Base-by-base conservation (phyloP, 139 green algal species). In the Chlamydomonas eustigma region DNA sequence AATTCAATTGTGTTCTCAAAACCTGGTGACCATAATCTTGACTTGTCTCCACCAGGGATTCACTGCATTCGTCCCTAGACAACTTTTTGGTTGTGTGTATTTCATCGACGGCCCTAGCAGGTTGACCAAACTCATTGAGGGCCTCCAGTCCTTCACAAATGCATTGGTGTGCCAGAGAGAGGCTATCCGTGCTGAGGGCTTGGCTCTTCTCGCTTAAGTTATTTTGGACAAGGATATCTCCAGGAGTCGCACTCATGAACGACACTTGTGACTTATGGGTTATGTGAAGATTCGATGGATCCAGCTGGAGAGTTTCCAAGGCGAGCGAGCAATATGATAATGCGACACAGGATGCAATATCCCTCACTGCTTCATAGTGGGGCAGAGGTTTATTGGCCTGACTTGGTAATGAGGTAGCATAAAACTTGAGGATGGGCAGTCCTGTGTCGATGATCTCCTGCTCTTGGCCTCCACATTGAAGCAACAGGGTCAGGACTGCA, bases 301-400 rank as follows among this genome's bases (percentile, higher is more conserved):
- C 34, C 25, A 28, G 6, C 25, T 22, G 6, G 25, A 70, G 58
- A 6, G 24, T 6, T 35, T 8, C 25, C 58, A 37, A 35, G 6
- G 58, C 58, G 25, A 70, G 58, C 6, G 32, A 28, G 6, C 28
- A 28, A 28, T 70, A 28, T 34, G 58, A 24, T 28, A 70, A 6
- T 37, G 58, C 58, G 8, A 70, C 58, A 28, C 58, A 70, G 58
- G 34, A 28, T 70, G 28, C 58, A 5, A 70, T 22, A 35, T 70
- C 58, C 28, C 8, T 24, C 6, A 70, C 6, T 8, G 58, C 24
- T 28, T 70, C 58, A 8, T 32, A 28, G 34, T 37, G 25, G 24
- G 58, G 58, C 22, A n/a, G n/a, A n/a, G n/a, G n/a, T n/a, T n/a
- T n/a, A n/a, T n/a, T n/a, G n/a, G n/a, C n/a, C n/a, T n/a, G n/a